Percentiles rank a stretch among this genome's conserved stretches.
phyloP scores from a whole-genome alignment of 352 stramenopile genomes.

The Phytophthora citrophthora region DNA sequence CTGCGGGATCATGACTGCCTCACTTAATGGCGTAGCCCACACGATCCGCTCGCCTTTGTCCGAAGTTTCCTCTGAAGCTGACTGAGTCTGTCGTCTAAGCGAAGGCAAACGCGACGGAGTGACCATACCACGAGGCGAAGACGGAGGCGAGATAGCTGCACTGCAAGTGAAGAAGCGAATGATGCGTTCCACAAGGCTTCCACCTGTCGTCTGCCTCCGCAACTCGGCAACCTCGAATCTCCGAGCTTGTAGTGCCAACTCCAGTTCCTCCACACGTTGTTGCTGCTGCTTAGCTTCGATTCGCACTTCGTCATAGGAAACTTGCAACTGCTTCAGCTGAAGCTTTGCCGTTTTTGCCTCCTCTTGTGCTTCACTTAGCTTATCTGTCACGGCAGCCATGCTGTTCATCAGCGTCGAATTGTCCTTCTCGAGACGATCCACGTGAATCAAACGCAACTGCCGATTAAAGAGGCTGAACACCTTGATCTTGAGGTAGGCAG shows the following conservation, averaged over 20 bases:
- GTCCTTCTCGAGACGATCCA: constrained; percentile 74
- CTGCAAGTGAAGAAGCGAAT: constrained; percentile 91
- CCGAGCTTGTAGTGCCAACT: constrained; percentile 58
- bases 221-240: constrained; percentile 61
- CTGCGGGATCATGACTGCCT: constrained; percentile 38
- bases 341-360: constrained; percentile 52
- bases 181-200: constrained; percentile 64
- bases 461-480: constrained; percentile 60
- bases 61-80: constrained; percentile 35
- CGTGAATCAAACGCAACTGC: constrained; percentile 72
- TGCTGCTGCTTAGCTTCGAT: constrained; percentile 65
- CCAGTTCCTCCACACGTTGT: constrained; percentile 62
- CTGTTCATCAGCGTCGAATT: constrained; percentile 53
- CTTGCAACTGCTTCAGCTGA: constrained; percentile 64
- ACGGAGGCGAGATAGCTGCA: constrained; percentile 50
- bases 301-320: constrained; percentile 58
- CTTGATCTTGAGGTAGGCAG: constrained; percentile 69
- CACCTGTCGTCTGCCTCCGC: constrained; percentile 39
- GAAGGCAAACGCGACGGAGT: constrained; percentile 35
- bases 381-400: constrained; percentile 47
- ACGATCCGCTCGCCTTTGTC: constrained; percentile 40
- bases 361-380: constrained; percentile 46
- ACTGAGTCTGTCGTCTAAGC: constrained; percentile 38
- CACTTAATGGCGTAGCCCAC: constrained; percentile 40
- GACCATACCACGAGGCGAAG: constrained; percentile 46